Evolutionary conservation across 768 basidiomycete genomes (phyloP), one percentile per base, ranked within the genome.

Genomic region (Pleurotus ostreatus): DNA sequence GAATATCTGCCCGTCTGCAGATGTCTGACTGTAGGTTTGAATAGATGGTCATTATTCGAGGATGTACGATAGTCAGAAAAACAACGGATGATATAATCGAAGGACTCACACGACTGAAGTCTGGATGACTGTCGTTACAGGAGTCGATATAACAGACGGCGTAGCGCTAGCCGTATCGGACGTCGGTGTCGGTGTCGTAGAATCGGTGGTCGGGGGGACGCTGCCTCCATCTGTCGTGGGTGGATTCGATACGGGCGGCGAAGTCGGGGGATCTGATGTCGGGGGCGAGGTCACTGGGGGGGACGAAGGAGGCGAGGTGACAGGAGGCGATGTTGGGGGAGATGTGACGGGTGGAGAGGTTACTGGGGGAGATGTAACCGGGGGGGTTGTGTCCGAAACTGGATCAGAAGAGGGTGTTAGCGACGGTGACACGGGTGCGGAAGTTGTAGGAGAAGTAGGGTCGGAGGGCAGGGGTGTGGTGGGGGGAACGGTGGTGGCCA

Each of bases 1-100:
- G 52, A 60, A 61, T n/a, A 63, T 40, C 39, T 66, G 65, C 3
- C 74, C 74, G 61, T 71, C 51, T 34, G 69, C 47, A 13, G 23
- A 30, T n/a, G 60, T 59, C 30, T 47, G 26, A 34, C 57, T 58
- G 40, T 18, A 18, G 1, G 15, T 34, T 12, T 7, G 43, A 16
- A 2, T 47, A 23, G 46, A 47, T 20, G n/a, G 7, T n/a, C 7
- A n/a, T 15, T 47, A 7, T 47, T 25, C 4, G 23, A 25, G 4
- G 23, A 25, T 25, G 5, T 5, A 25, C 23, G 23, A 25, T 5
- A 25, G 23, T 6, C 23, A 25, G 23, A 25, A 25, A 25, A 5
- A 5, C 5, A 5, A 25, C 23, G 23, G 5, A 23, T 23, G 23
- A 20, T 3, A 9, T 13, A 46, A 1, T 54, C 20, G 44, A n/a